Evolutionary conservation across 768 basidiomycete species (phyloP), one percentile per base, ranked within the genome.

Genomic region (Calocybe cyanea): DNA sequence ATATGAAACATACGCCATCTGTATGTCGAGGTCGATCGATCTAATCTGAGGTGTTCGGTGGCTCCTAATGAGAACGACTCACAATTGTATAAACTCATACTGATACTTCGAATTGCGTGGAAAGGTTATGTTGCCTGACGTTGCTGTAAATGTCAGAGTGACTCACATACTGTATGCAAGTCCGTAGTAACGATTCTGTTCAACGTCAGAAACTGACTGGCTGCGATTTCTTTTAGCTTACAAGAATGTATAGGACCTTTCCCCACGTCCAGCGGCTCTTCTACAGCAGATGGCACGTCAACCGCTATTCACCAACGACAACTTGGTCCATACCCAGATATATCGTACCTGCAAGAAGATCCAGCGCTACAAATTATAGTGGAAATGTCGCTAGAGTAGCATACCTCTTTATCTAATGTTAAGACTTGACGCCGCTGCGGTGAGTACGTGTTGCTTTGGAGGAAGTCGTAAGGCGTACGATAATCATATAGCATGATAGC

Each of bases 181-280:
- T 11, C 71, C 65, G 58, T 78, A 81, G 57, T 81, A 83, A 14
- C 81, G 77, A 61, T 81, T 81, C 81, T 81, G 50, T 28, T 13
- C 17, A 44, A 31, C 2, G 19, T 41, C n/a, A 48, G 46, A 30
- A 20, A 18, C 17, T 33, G 23, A 15, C 36, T 25, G 23, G 24
- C 3, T 3, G 7, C 15, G 21, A 35, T n/a, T n/a, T n/a, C n/a
- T n/a, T 24, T 21, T 33, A 18, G 36, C 72, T 53, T 49, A 81
- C 80, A 46, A 79, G 30, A 31, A 83, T 57, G 60, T 81, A 83
- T 48, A 83, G 52, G 20, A 55, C 44, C 53, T 81, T 83, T 37
- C 76, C 78, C 49, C 71, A 57, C 10, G 77, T 75, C 78, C 78
- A 81, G n/a, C 71, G 60, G 40, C 75, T 71, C 53, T 62, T 70